Evolutionary conservation across 106 monocot species (phyloP), one percentile per base, ranked within the genome.

Genomic region (Dendrobium huoshanense): DNA sequence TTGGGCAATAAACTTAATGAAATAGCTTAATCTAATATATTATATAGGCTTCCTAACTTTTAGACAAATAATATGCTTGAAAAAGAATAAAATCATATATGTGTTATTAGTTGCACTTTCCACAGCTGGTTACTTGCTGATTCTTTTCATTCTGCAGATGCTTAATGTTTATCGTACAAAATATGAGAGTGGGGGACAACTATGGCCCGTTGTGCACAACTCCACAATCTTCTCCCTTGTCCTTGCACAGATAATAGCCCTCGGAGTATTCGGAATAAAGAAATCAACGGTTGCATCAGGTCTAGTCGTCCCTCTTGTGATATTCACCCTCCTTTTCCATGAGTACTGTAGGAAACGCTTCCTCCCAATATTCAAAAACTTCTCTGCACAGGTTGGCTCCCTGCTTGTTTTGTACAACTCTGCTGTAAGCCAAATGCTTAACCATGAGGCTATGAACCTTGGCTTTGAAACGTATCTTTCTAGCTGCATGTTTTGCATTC

Each of bases 121-220:
- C 51, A 51, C 51, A 51, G 13, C 51, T 13, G 51, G 13, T 51
- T 51, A 51, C 13, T 16, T 72, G 41, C 29, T 77, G 54, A 27
- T 77, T 77, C 24, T 51, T 45, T 54, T 67, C 81, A 18, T 76
- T 67, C 41, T 83, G 72, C 88, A 99, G 95, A 86, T 99, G 77
- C 79, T 95, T 33, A 95, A 99, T 81, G 95, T 99, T 41, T 99
- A 99, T 77, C 81, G 85, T 70, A 51, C 93, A 15, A 95, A 86
- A 77, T 99, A 99, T 27, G 92, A 92, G 59, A 91, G 92, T 0
- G 92, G 92, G 44, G 98, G 98, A 13, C 79, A 81, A 31, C 87
- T 95, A 86, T 99, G 98, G 98, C 98, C 98, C 0, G 84, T 90
- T 33, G 88, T 88, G 45, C 98, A 99, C 85, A 95, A 95, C 73